Percentiles rank a stretch among this genome's conserved stretches.
Evolutionary conservation across 2,329 filamentous ascomycete genomes (phyloP).

Genomic region (Neonectria ditissima): DNA sequence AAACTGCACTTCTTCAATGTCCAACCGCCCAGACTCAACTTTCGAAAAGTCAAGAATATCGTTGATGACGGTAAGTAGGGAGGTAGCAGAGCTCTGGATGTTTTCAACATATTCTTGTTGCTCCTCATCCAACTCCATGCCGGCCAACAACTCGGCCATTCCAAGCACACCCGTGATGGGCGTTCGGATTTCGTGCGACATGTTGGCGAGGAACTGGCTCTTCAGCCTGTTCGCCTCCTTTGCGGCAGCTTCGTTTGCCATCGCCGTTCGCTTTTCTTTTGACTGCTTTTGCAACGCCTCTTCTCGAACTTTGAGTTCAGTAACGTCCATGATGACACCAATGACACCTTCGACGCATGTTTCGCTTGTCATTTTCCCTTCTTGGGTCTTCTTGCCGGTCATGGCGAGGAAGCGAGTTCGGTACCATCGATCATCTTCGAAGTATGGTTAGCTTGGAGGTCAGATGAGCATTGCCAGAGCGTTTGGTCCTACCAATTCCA

Average conservation of each 20-base stretch:
- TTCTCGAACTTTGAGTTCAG: constrained; percentile 75
- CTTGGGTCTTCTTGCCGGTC: constrained; percentile 65
- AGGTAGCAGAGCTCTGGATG: constrained; percentile 83
- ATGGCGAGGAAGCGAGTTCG: constrained; percentile 78
- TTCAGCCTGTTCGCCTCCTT: constrained; percentile 86
- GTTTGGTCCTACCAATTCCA: constrained; percentile 58
- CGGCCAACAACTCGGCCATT: constrained; percentile 80
- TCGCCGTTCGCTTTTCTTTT: constrained; percentile 75
- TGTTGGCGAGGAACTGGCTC: constrained; percentile 80
- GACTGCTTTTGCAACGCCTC: constrained; percentile 72
- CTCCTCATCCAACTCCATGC: constrained; percentile 75
- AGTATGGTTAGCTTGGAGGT: constrained; percentile 23
- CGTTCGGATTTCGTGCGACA: constrained; percentile 53
- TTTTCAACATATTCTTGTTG: constrained; percentile 82
- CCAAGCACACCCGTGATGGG: constrained; percentile 85
- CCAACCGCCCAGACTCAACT: constrained; percentile 80
- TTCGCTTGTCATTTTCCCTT: constrained; percentile 59
- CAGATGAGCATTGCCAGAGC: not conserved
- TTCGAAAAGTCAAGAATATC: constrained; percentile 93
- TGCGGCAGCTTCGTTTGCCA: constrained; percentile 81
- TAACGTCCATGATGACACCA: constrained; percentile 84
- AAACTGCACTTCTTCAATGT: constrained; percentile 85
- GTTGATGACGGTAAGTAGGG: constrained; percentile 87
- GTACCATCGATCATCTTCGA: constrained; percentile 71
- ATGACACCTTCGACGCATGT: constrained; percentile 77